Evolutionary conservation across 495 filamentous ascomycete species (phyloP).

Genomic region (Durotheca rogersii): DNA sequence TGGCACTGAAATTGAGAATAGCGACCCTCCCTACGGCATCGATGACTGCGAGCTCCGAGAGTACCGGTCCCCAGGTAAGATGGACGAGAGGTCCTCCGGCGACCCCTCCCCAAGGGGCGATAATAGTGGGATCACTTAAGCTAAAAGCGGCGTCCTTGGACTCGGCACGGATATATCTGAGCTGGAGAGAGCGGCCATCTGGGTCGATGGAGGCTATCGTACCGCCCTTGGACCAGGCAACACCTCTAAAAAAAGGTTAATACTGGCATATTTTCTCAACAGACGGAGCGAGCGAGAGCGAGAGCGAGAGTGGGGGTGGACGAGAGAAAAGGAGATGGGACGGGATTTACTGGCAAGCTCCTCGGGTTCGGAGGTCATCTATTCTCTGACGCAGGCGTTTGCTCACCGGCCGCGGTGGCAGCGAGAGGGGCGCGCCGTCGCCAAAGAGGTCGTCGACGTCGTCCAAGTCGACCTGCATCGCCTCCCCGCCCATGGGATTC

Average conservation of each 20-base stretch:
- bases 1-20: slow-evolving; percentile 61
- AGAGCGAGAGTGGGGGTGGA: too few species aligned
- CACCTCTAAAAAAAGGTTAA: slow-evolving; percentile 56
- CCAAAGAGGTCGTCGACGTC: slow-evolving; percentile 76
- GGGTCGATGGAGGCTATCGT: slow-evolving; percentile 79
- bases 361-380: slow-evolving; percentile 74
- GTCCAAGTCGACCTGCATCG: slow-evolving; percentile 69
- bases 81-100: slow-evolving; percentile 63
- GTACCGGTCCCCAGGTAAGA: slow-evolving; percentile 75
- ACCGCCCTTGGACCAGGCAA: slow-evolving; percentile 88
- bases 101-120: slow-evolving; percentile 38
- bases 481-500: slow-evolving; percentile 30
- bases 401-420: slow-evolving; percentile 53
- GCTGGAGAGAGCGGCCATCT: slow-evolving; percentile 65
- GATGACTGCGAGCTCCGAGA: slow-evolving; percentile 70
- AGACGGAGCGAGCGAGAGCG: too few species aligned
- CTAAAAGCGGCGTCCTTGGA: slow-evolving; percentile 72
- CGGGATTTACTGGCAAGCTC: slow-evolving; percentile 74
- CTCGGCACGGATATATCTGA: slow-evolving; percentile 70
- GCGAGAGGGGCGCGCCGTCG: slow-evolving; percentile 60
- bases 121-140: slow-evolving; percentile 60
- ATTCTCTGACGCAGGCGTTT: slow-evolving; percentile 71
- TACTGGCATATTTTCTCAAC: slow-evolving; percentile 9
- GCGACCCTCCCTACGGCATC: slow-evolving; percentile 73
- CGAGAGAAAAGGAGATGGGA: background rate